A percentile compares a stretch with the other conserved stretches of the same genome.
phyloP scores from a whole-genome alignment of 1,139 yeast species.

The Sugiyamaella xylanicola region DNA sequence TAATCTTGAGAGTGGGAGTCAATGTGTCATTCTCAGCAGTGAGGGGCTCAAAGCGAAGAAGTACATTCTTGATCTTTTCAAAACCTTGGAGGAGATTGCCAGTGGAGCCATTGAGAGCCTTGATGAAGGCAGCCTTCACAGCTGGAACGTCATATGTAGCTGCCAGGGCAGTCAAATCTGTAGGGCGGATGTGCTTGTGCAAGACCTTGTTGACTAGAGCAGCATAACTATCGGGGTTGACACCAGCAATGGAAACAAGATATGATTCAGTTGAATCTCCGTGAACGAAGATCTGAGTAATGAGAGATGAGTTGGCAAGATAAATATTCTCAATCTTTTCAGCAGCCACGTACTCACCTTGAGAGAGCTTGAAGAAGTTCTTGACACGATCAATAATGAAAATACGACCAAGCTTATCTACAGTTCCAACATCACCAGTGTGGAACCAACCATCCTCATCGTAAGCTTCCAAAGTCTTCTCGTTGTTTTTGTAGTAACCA shows the following conservation, averaged over 20 bases:
- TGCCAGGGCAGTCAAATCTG: constrained; percentile 39
- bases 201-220: constrained; percentile 36
- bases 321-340: constrained; percentile 73
- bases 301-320: constrained; percentile 54
- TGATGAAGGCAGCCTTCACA: constrained; percentile 40
- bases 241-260: constrained; percentile 66
- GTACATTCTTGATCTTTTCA: constrained; percentile 65
- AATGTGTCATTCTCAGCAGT: constrained; percentile 62
- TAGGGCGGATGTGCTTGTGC: constrained; percentile 30
- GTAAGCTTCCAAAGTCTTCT: constrained; percentile 55
- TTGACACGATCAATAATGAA: constrained; percentile 73
- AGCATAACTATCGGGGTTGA: constrained; percentile 50
- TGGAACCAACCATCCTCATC: constrained; percentile 74
- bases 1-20: constrained; percentile 77
- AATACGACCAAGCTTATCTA: constrained; percentile 58
- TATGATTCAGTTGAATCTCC: constrained; percentile 66
- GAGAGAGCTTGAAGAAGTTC: constrained; percentile 78
- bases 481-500: constrained; percentile 61
- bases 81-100: constrained; percentile 49
- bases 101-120: constrained; percentile 40
- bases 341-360: constrained; percentile 81
- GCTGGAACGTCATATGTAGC: constrained; percentile 37
- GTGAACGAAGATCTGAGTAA: constrained; percentile 62
- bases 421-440: constrained; percentile 72
- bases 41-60: constrained; percentile 66